Base-by-base conservation (phyloP, 129 eudicot genomes). In the Flaveria sonorensis region DNA sequence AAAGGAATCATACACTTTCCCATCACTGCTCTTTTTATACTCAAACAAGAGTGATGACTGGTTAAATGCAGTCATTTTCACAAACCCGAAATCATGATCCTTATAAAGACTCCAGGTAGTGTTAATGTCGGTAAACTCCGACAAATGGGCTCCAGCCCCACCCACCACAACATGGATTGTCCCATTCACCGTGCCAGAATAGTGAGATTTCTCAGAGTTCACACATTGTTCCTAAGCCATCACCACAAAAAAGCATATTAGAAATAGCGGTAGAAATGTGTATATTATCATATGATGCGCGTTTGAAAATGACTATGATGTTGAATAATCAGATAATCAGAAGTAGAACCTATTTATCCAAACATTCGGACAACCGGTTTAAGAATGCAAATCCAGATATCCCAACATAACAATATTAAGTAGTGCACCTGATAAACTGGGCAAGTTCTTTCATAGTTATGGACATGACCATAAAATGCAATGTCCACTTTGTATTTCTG, bases 141-240 rank as follows among this genome's bases (percentile, higher is more conserved):
- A 85, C 47, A 92, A 62, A 71, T 89, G 97, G 52, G 87, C 74
- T 62, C 97, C 96, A 1, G 82, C 97, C 11, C 97, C 92, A 3
- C 97, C 97, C 36, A 64, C 92, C 13, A 92, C 97, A 8, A 92
- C 92, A 13, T 92, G 97, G 18, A 92, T 92, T 2, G 93, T 92
- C 16, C 92, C 97, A 5, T 89, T 87, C 62, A 87, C 77, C 0
- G 79, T 80, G 2, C 97, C 97, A 0, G 89, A 87, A 77, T 87
- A 92, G 50, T 84, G 82, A n/a, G 84, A 78, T 68, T 67, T 87
- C 52, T 86, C 96, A 0, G 76, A 53, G 74, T 76, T 92, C 75
- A 87, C 89, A 40, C 97, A 92, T 65, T 89, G 83, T 55, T 86
- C 77, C 97, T 92, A 84, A 72, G 69, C 26, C 39, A 11, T 26